These are phyloP conservation scores for Phytophthora tubulina DNA, from an alignment of 352 stramenopile genomes.

Conservation along the genomic window DNA sequence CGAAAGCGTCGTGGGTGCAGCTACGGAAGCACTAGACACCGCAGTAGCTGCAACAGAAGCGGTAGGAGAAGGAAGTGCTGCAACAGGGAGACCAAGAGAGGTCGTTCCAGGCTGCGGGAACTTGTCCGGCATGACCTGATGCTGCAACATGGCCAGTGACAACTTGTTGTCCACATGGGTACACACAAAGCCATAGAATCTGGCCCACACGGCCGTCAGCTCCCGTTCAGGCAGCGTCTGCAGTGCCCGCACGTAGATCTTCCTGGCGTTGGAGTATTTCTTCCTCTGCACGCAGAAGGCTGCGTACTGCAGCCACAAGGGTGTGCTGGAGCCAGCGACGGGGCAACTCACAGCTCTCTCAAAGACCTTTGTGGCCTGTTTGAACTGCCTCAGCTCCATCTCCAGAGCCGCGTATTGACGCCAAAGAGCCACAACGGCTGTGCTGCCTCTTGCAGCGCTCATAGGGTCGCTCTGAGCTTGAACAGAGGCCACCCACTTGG, in stretches of 20 bases:
- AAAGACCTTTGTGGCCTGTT: conserved; percentile 86
- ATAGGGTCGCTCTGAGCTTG: conserved; percentile 22
- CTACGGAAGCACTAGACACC: neutral
- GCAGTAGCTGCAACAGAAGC: conserved; percentile 10
- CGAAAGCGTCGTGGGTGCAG: conserved; percentile 17
- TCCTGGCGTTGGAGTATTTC: conserved; percentile 80
- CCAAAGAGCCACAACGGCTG: conserved; percentile 57
- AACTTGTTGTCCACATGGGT: conserved; percentile 69
- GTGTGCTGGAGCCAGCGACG: conserved; percentile 45
- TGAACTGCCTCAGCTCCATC: conserved; percentile 85
- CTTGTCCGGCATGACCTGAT: conserved; percentile 63
- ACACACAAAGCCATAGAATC: conserved; percentile 72
- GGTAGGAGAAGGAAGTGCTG: conserved; percentile 9
- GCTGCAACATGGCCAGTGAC: conserved; percentile 60
- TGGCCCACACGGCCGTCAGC: conserved; percentile 53
- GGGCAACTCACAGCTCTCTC: conserved; percentile 66
- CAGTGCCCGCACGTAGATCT: conserved; percentile 76
- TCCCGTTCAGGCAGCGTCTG: conserved; percentile 52
- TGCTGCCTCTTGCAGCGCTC: conserved; percentile 27
- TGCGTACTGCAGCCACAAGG: conserved; percentile 75
- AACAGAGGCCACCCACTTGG: conserved; percentile 46
- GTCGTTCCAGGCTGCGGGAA: conserved; percentile 31
- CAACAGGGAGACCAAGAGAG: conserved; percentile 1
- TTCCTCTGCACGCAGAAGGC: conserved; percentile 78
- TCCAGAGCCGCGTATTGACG: conserved; percentile 75